Base-by-base conservation (phyloP, 2,329 filamentous ascomycete species). In the Septoria petroselini region DNA sequence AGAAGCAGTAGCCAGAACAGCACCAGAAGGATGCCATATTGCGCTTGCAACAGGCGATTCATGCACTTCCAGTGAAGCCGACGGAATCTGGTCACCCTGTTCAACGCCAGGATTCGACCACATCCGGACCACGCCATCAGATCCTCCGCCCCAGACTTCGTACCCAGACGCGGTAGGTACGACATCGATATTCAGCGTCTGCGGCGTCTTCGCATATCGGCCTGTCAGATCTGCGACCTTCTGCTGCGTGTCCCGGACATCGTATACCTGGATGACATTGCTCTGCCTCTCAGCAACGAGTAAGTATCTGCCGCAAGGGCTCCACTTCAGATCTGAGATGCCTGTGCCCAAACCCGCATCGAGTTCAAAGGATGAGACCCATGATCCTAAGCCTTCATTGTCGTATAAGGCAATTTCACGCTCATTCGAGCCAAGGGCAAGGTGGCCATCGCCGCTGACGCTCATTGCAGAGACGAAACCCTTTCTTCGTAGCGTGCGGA, bases 91-190 rank as follows among this genome's bases (percentile, higher is more conserved):
- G 3, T 66, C 63, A 7, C 72, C 76, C 47, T 69, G 69, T 15
- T 57, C 59, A 31, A 62, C 57, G n/a, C 71, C 66, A 1, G 75
- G 70, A 50, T 75, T 68, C 34, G 65, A 68, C 78, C 78, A 81
- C 46, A 73, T 62, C 39, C 64, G 58, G 17, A 69, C 60, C 3
- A 58, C 59, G 0, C 82, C 81, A 68, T 84, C 81, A 1, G 65
- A 72, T 0, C 80, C 80, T 7, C 82, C 82, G 38, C 70, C 73
- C 80, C 80, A 83, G 15, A 84, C 65, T 58, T 83, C 78, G 58
- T 76, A 71, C 7, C 70, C 67, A 8, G 64, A 67, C 19, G 62
- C 60, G 39, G 53, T 65, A 34, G 54, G 61, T 53, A 71, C 68
- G 4, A 83, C 58, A 62, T 83, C 78, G 21, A 82, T 71, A 2